Conservation (phyloP, 805 yeast species). For the Candida maesae region DNA sequence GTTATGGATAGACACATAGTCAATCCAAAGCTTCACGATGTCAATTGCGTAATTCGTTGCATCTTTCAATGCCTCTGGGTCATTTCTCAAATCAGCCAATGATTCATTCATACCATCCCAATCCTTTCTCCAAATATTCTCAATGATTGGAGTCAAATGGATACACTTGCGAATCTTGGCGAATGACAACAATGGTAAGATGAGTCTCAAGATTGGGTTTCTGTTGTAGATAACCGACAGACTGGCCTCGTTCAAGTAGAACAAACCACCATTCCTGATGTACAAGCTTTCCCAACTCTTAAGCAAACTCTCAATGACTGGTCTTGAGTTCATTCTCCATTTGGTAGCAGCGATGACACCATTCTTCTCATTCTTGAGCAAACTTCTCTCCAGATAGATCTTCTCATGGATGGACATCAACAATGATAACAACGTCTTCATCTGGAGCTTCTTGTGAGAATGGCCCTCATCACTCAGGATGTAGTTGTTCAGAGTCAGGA, state of each 20-base stretch:
- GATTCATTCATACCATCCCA: constrained; percentile 63
- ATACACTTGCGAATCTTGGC: constrained; percentile 65
- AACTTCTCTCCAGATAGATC: constrained; percentile 49
- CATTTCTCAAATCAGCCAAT: constrained; percentile 43
- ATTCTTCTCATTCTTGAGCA: constrained; percentile 33
- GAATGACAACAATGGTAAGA: constrained; percentile 61
- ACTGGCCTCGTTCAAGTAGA: constrained; percentile 48
- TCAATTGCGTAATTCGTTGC: constrained; percentile 54
- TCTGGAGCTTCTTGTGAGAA: constrained; percentile 35
- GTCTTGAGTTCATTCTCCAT: constrained; percentile 65
- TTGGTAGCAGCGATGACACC: constrained; percentile 47
- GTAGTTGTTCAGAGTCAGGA: constrained; percentile 40
- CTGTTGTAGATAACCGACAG: constrained; percentile 41
- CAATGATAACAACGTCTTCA: constrained; percentile 49
- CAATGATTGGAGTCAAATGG: constrained; percentile 56
- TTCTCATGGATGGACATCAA: constrained; percentile 65
- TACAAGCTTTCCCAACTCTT: constrained; percentile 67
- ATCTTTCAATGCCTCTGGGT: constrained; percentile 63
- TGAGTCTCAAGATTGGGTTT: constrained; percentile 56
- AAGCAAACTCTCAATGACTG: constrained; percentile 52
- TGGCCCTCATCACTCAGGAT: constrained; percentile 34
- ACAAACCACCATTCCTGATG: constrained; percentile 58
- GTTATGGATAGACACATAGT: constrained; percentile 58
- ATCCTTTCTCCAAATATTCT: constrained; percentile 58
- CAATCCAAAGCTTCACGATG: constrained; percentile 67